Percentiles rank a stretch among this genome's conserved stretches.
Conservation (phyloP, 345 rosid genomes). For the Draba incana region DNA sequence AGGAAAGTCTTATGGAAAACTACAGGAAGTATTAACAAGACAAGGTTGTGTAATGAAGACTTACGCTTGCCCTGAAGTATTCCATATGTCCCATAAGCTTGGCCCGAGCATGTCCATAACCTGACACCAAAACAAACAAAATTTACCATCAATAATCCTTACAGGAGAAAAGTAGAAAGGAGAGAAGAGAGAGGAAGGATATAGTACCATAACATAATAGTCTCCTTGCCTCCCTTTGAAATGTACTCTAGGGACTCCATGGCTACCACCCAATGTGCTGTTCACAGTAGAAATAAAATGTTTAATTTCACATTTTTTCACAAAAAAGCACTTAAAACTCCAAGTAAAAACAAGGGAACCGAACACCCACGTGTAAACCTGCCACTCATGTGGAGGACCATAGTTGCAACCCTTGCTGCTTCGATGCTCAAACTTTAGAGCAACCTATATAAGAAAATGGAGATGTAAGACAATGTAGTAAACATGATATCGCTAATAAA, state of each 20-base stretch:
- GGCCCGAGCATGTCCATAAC: constrained; percentile 99
- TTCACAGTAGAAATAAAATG: constrained; percentile 25
- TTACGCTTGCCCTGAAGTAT: constrained; percentile 89
- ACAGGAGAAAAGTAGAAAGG: constrained; percentile 23
- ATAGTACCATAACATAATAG: constrained; percentile 86
- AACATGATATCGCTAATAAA: background rate
- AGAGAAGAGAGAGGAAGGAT: constrained; percentile 11
- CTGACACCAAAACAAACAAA: constrained; percentile 43
- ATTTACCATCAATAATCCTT: constrained; percentile 31
- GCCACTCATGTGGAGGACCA: constrained; percentile 99
- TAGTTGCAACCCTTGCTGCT: constrained; percentile 97
- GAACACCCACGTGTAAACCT: constrained; percentile 79
- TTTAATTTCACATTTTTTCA: constrained; percentile 1
- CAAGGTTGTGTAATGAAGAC: constrained; percentile 43
- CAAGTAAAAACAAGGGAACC: constrained; percentile 3
- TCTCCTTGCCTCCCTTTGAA: constrained; percentile 97
- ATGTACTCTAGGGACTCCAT: constrained; percentile 93
- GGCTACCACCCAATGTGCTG: constrained; percentile 95
- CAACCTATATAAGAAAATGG: constrained; percentile 60
- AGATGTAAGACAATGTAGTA: constrained; percentile 25
- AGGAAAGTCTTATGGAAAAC: too few relatives aligned
- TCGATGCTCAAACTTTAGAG: constrained; percentile 92
- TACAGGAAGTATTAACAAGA: background rate
- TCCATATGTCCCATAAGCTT: constrained; percentile 99
- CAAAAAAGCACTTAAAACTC: constrained; percentile 8